Conservation (phyloP, 208 protist genomes). For the Herpetomonas tarakana region DNA sequence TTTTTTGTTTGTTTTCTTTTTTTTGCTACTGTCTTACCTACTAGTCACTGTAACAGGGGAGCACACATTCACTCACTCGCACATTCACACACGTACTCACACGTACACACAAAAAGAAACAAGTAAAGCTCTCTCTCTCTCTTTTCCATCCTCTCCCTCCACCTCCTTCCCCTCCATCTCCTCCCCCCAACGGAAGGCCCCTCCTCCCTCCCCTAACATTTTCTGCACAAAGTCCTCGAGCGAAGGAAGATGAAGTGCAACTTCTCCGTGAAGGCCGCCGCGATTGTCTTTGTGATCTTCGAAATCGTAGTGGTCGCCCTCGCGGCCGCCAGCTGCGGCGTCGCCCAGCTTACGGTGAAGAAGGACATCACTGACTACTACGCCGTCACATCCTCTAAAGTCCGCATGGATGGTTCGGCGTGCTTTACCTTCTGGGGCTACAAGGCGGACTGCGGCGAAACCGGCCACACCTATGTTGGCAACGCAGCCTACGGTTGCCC, state of each 20-base stretch:
- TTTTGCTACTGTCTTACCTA: not conserved
- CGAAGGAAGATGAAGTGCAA: too few species aligned
- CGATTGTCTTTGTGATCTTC: conserved; percentile 21
- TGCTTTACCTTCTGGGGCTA: conserved; percentile 38
- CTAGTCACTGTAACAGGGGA: not conserved
- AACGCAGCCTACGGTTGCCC: conserved; percentile 15
- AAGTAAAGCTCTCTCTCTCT: not conserved
- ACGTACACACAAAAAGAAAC: not conserved
- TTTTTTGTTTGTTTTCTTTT: not conserved
- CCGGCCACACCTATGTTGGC: conserved; percentile 1
- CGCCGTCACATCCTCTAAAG: not conserved
- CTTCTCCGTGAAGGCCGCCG: conserved; percentile 20
- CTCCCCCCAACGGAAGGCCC: too few species aligned
- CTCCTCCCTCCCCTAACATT: too few species aligned
- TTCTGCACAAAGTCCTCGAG: too few species aligned
- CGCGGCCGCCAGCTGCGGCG: not conserved
- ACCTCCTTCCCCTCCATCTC: too few species aligned
- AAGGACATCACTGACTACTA: conserved; percentile 4
- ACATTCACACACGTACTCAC: not conserved
- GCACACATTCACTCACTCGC: not conserved
- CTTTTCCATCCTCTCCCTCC: too few species aligned
- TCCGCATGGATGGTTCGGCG: conserved; percentile 4
- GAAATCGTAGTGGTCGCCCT: conserved; percentile 7
- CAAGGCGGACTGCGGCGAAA: conserved; percentile 23
- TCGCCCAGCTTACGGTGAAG: not conserved